Evolutionary conservation across 352 stramenopile species (phyloP), one percentile per base, ranked within the genome.

Genomic region (Globisporangium takayamanum): DNA sequence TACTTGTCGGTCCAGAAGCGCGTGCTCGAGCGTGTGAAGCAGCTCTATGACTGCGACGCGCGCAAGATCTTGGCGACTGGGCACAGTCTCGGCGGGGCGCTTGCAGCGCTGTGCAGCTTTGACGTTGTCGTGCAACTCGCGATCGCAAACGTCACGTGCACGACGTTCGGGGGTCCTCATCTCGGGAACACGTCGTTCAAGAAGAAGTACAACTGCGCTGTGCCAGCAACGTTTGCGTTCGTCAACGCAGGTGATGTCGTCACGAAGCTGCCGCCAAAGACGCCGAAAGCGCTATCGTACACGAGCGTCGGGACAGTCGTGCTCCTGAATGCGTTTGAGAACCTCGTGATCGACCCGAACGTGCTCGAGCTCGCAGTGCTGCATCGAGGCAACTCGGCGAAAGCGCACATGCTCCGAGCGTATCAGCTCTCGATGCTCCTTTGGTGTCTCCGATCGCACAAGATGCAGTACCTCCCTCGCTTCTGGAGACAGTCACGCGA

Each of bases 331-430:
- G 26, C 62, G 45, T 68, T 76, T 30, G 73, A 70, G 10, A 83
- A 80, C 48, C 58, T 83, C 39, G 62, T 83, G 33, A 68, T 83
- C 57, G 64, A 76, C 11, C 73, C 68, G 5, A 79, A 72, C 33
- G 25, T 64, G 30, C 63, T 83, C 4, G 70, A 83, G 51, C 51
- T 80, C 20, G 64, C 55, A 5, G 50, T 75, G 33, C 50, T 83
- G 41, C 68, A 80, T 55, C 46, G 50, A 47, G 73, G 70, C 5
- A 70, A 76, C 46, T 83, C 73, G n/a, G 53, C 60, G 2, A 69
- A 70, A 20, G 68, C 73, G 3, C 70, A 78, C 47, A 60, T 59
- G 14, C 67, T 83, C 26, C 64, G 63, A 20, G 62, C 67, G n/a
- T 80, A 78, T 50, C 69, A 78, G 22, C 52, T 76, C 26, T 64